A percentile compares a stretch with the other conserved stretches of the same genome.
Conservation (phyloP, 371 early-diverging fungal genomes). For the Syncephalastrum sp. region DNA sequence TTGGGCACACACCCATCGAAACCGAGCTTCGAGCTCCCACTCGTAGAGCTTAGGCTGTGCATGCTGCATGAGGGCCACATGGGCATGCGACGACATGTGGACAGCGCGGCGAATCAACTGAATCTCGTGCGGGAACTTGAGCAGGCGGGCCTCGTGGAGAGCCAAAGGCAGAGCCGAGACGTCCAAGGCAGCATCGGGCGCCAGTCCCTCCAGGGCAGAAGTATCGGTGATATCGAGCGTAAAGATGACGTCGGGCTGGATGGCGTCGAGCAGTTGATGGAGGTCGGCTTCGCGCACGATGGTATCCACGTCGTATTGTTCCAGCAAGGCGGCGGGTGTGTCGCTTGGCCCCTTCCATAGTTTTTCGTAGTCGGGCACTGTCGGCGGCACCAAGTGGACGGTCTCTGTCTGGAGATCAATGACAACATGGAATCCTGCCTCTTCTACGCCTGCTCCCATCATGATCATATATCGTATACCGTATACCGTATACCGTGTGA, state of each 20-base stretch:
- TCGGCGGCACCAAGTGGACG: slow-evolving; percentile 50
- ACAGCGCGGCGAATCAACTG: slow-evolving; percentile 35
- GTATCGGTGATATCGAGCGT: too few species aligned
- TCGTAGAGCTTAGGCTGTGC: slow-evolving; percentile 49
- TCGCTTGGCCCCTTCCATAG: slow-evolving; percentile 57
- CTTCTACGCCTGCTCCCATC: slow-evolving; percentile 34
- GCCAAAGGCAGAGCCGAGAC: slow-evolving; percentile 19
- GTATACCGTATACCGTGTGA: not conserved
- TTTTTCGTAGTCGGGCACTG: slow-evolving; percentile 32
- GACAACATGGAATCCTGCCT: slow-evolving; percentile 51
- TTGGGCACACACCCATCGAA: slow-evolving; percentile 52
- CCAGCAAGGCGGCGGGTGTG: slow-evolving; percentile 28
- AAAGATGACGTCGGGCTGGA: too few species aligned
- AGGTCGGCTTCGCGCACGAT: slow-evolving; percentile 28
- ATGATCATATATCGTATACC: too few species aligned
- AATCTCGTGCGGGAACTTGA: slow-evolving; percentile 55
- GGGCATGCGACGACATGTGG: slow-evolving; percentile 50
- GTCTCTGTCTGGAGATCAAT: slow-evolving; percentile 30
- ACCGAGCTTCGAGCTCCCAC: slow-evolving; percentile 54
- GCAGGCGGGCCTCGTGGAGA: slow-evolving; percentile 48
- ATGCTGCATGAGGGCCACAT: slow-evolving; percentile 26
- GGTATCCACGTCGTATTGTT: slow-evolving; percentile 52
- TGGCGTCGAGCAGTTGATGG: too few species aligned
- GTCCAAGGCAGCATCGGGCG: not conserved
- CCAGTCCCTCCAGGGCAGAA: too few species aligned